phyloP scores from a whole-genome alignment of 179 eudicot genomes.

The Corrigiola litoralis region DNA sequence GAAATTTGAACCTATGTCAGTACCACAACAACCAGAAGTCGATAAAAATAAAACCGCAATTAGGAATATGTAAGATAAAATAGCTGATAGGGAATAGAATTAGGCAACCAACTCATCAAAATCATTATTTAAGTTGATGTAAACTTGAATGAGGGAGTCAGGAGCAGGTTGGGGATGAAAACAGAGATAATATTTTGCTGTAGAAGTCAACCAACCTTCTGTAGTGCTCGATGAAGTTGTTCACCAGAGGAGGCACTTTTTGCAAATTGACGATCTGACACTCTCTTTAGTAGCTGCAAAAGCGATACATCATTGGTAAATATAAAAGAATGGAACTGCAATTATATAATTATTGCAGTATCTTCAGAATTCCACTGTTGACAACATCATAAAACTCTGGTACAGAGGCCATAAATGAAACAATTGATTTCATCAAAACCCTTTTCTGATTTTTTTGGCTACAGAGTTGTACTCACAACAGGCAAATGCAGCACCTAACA shows the following conservation, averaged over 20 bases:
- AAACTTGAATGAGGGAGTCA: background rate
- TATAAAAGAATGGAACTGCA: background rate
- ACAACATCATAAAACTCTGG: background rate
- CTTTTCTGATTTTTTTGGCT: no score
- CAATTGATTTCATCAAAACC: no score
- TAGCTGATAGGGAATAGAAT: no score
- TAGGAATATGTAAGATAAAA: no score
- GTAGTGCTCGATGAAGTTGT: constrained; percentile 49
- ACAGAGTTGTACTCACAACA: background rate
- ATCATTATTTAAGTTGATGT: no score
- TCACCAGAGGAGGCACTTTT: constrained; percentile 48
- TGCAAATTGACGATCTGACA: constrained; percentile 46
- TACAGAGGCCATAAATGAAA: background rate
- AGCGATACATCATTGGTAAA: background rate
- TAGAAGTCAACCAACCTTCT: constrained; percentile 49
- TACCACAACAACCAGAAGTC: no score
- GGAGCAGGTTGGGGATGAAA: background rate
- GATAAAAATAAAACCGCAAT: no score
- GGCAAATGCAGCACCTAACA: background rate
- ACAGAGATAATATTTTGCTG: background rate
- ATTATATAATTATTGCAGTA: background rate
- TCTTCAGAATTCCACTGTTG: background rate
- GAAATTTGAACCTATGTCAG: no score
- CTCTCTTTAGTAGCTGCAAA: constrained; percentile 55
- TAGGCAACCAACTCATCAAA: no score